A percentile compares a stretch with the other conserved stretches of the same genome.
phyloP scores from a whole-genome alignment of 345 rosid genomes.

The Cardamine chenopodiifolia region DNA sequence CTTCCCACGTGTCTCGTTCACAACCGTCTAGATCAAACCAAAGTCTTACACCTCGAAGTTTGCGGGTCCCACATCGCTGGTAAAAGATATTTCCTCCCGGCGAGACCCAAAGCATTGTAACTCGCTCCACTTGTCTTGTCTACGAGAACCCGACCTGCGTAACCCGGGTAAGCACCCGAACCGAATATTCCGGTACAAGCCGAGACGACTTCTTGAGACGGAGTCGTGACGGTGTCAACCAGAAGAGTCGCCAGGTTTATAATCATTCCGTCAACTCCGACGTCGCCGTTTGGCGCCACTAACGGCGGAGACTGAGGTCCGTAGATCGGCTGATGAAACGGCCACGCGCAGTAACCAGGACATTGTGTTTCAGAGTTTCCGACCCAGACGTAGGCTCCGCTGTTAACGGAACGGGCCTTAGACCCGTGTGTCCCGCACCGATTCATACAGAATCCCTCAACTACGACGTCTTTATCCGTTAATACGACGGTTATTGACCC shows the following conservation, averaged over 20 bases:
- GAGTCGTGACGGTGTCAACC: slow-evolving; percentile 81
- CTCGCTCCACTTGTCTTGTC: slow-evolving; percentile 77
- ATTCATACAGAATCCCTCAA: slow-evolving; percentile 76
- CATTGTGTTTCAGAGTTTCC: slow-evolving; percentile 90
- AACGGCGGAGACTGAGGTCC: slow-evolving; percentile 89
- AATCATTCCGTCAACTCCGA: slow-evolving; percentile 90
- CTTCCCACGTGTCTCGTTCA: slow-evolving; percentile 22
- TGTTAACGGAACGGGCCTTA: neutral
- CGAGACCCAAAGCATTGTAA: slow-evolving; percentile 68
- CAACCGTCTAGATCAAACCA: slow-evolving; percentile 37
- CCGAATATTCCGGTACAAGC: slow-evolving; percentile 83
- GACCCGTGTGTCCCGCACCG: slow-evolving; percentile 84
- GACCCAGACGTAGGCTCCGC: slow-evolving; percentile 74
- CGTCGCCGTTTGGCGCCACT: slow-evolving; percentile 86
- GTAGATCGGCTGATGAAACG: slow-evolving; percentile 92
- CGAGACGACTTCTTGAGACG: slow-evolving; percentile 77
- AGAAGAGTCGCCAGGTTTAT: slow-evolving; percentile 78
- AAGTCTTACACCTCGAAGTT: slow-evolving; percentile 59
- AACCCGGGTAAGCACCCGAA: slow-evolving; percentile 83
- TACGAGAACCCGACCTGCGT: slow-evolving; percentile 66
- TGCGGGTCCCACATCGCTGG: slow-evolving; percentile 97
- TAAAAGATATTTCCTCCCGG: slow-evolving; percentile 69
- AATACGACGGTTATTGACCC: slow-evolving; percentile 65
- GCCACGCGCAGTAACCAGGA: slow-evolving; percentile 95
- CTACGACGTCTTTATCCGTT: slow-evolving; percentile 76